Conservation (phyloP, 495 filamentous ascomycete species). For the Hyaloscypha finlandica region DNA sequence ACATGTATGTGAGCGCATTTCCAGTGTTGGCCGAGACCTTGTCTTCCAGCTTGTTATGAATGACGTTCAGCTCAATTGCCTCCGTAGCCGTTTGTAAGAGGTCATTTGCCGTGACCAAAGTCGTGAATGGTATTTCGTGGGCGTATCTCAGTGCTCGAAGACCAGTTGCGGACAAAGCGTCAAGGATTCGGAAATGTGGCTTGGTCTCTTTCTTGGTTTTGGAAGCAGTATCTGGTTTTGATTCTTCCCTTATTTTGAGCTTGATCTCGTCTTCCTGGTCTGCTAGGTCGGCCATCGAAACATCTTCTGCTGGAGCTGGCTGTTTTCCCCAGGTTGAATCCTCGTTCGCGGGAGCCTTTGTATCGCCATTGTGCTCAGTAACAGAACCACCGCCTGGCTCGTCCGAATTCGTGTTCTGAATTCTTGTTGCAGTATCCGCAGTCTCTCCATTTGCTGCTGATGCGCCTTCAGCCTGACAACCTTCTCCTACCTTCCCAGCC, state of each 20-base stretch:
- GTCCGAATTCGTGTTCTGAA: background rate
- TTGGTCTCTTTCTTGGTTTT: slow-evolving; percentile 17
- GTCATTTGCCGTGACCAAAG: slow-evolving; percentile 87
- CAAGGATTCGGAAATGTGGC: slow-evolving; percentile 73
- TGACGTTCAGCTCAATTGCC: slow-evolving; percentile 78
- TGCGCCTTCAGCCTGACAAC: background rate
- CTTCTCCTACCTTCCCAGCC: slow-evolving; percentile 28
- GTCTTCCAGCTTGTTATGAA: slow-evolving; percentile 72
- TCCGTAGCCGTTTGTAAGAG: slow-evolving; percentile 73
- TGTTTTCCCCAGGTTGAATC: background rate
- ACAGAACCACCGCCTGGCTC: background rate
- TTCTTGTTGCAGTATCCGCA: background rate
- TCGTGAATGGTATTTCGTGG: slow-evolving; percentile 81
- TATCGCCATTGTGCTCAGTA: background rate
- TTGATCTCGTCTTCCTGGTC: background rate
- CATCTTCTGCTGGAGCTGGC: background rate
- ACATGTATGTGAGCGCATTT: slow-evolving; percentile 92
- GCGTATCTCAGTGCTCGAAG: slow-evolving; percentile 91
- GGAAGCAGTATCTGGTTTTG: background rate
- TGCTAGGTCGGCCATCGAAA: background rate
- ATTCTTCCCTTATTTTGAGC: background rate
- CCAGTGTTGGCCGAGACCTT: slow-evolving; percentile 73
- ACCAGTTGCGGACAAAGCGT: slow-evolving; percentile 93
- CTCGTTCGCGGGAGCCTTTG: background rate
- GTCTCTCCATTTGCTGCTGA: background rate